Evolutionary conservation across 2,329 filamentous ascomycete genomes (phyloP), one percentile per base, ranked within the genome.

Genomic region (Exophiala viscosa): DNA sequence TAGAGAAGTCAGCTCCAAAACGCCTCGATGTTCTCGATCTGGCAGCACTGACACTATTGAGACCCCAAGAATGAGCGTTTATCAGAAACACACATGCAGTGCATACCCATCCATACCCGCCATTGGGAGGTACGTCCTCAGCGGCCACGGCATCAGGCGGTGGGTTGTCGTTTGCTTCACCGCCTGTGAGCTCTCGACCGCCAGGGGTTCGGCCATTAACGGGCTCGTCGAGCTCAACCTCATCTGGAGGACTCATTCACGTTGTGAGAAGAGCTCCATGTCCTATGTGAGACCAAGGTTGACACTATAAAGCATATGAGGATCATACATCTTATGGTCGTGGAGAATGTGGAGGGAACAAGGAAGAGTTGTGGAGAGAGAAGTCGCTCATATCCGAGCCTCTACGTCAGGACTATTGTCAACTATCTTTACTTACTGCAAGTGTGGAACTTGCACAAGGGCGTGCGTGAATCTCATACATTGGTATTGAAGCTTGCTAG

Each of bases 51-150:
- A 57, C 43, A 58, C 54, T 41, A 35, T 55, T 58, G n/a, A 66
- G 45, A 1, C 67, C 67, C 67, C 66, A 69, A 3, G 61, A 65
- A 48, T 67, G 62, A 6, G 61, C 63, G 48, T 67, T 68, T 50
- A 66, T 62, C 31, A 61, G 48, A 51, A 67, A 66, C 3, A 55
- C 59, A 8, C 60, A 58, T 3, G 52, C 50, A 4, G 63, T 49
- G 49, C 54, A 54, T 3, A 69, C 55, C 66, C 67, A 69, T 39
- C 65, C 67, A 57, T 69, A 68, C 3, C 67, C 67, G 7, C 66
- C 66, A 33, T 68, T 50, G 15, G 52, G 52, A 32, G 52, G 52
- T 11, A 50, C 38, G 20, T 54, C 52, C 43, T 54, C 52, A 8
- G 32, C 38, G 14, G 52, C 46, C n/a, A 54, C 47, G n/a, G 47